Conservation (phyloP, 1,284 basidiomycete species). For the Trichosporon inkin region DNA sequence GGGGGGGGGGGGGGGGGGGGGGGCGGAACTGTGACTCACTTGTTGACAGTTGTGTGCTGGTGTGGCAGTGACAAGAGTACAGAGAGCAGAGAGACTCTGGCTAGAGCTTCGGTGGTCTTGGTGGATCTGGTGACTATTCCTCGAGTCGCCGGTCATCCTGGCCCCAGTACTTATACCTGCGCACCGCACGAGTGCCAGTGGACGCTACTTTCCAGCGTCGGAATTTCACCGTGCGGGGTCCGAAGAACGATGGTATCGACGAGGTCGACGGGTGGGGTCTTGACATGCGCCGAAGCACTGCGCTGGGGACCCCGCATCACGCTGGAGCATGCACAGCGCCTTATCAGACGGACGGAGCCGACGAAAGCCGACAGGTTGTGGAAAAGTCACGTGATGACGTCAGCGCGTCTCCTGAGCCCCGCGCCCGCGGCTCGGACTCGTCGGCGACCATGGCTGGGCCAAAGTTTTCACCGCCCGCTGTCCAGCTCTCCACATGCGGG, state of each 20-base stretch:
- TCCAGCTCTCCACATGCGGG: neutral
- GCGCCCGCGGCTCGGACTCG: conserved; percentile 8
- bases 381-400: neutral
- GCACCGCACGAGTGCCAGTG: neutral
- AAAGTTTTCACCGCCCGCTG: neutral
- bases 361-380: conserved; percentile 6
- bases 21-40: conserved; percentile 11
- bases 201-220: neutral
- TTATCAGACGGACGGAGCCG: conserved; percentile 1
- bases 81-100: neutral
- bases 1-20: neutral
- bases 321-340: too few relatives aligned
- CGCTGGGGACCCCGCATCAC: conserved; percentile 6
- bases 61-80: neutral
- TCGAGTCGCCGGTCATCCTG: neutral
- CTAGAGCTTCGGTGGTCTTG: neutral
- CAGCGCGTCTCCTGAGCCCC: neutral
- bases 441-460: neutral
- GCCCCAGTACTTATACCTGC: conserved; percentile 2
- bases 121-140: neutral
- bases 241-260: conserved; percentile 4
- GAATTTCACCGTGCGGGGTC: conserved; percentile 7
- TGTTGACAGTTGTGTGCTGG: conserved; percentile 1
- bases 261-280: neutral
- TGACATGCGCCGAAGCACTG: neutral